These are phyloP conservation scores for Fusarium longipes DNA, from an alignment of 2,329 filamentous ascomycete genomes.

Conservation along the genomic window DNA sequence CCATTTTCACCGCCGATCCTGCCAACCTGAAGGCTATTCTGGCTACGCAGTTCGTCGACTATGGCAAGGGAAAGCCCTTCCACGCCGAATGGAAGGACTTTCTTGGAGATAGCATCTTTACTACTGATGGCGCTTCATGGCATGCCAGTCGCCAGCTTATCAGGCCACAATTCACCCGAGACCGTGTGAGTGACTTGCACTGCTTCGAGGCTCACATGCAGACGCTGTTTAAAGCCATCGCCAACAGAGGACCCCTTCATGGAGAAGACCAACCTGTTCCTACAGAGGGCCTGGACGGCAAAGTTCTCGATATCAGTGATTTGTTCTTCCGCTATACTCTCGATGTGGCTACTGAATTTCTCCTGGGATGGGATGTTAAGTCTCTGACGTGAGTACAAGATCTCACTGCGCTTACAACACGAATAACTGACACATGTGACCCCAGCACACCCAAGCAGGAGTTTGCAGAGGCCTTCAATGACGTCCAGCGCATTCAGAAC, in stretches of 20 bases:
- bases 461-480: slow-evolving; percentile 85
- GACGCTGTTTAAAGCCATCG: slow-evolving; percentile 75
- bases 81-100: slow-evolving; percentile 80
- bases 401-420: not conserved
- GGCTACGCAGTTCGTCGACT: slow-evolving; percentile 86
- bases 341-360: slow-evolving; percentile 87
- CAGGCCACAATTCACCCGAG: slow-evolving; percentile 86
- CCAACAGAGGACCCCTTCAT: slow-evolving; percentile 66
- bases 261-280: slow-evolving; percentile 73
- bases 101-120: slow-evolving; percentile 79
- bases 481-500: slow-evolving; percentile 80
- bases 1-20: slow-evolving; percentile 81
- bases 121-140: slow-evolving; percentile 83
- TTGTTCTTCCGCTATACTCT: slow-evolving; percentile 88
- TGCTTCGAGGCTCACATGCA: slow-evolving; percentile 84
- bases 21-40: slow-evolving; percentile 93
- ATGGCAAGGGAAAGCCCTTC: slow-evolving; percentile 82
- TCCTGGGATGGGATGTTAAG: slow-evolving; percentile 80
- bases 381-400: slow-evolving; percentile 61
- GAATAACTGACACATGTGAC: not conserved
- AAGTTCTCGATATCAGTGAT: slow-evolving; percentile 75
- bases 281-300: slow-evolving; percentile 69
- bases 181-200: slow-evolving; percentile 83
- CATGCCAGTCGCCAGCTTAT: slow-evolving; percentile 84
- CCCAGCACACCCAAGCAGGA: slow-evolving; percentile 66